Evolutionary conservation across 495 filamentous ascomycete genomes (phyloP).

Genomic region (Annulohypoxylon maeteangense): DNA sequence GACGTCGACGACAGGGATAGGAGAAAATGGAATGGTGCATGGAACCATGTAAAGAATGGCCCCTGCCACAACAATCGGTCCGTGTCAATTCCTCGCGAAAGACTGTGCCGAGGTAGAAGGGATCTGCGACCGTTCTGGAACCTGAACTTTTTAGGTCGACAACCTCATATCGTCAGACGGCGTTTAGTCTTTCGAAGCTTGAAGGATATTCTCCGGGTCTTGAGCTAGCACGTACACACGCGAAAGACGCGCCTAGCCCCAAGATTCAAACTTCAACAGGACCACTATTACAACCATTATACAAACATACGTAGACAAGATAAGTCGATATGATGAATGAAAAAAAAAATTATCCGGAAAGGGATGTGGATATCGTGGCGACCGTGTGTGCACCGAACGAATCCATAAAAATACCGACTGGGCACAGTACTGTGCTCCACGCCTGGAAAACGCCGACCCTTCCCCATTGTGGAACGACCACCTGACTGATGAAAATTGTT

Average conservation of each 20-base stretch:
- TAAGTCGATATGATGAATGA: conserved; percentile 10
- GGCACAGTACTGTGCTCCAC: conserved; percentile 22
- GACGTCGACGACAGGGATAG: conserved; percentile 36
- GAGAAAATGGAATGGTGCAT: conserved; percentile 42
- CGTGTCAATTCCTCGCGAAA: conserved; percentile 23
- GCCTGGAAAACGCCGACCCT: conserved; percentile 30
- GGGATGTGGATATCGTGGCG: conserved; percentile 27
- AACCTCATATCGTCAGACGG: conserved; percentile 17
- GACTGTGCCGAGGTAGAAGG: conserved; percentile 36
- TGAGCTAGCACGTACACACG: conserved; percentile 18
- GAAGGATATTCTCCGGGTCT: conserved; percentile 24
- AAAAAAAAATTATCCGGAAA: conserved; percentile 14
- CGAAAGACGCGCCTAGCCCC: conserved; percentile 29
- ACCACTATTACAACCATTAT: conserved; percentile 11
- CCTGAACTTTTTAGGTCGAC: conserved; percentile 32
- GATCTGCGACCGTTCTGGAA: conserved; percentile 42
- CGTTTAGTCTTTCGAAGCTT: conserved; percentile 9
- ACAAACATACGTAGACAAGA: not conserved
- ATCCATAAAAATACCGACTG: conserved; percentile 33
- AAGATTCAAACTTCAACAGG: conserved; percentile 22
- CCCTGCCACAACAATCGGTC: conserved; percentile 27
- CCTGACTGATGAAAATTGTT: conserved; percentile 38
- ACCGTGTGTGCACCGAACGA: conserved; percentile 8
- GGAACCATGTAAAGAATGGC: conserved; percentile 39
- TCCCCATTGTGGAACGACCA: conserved; percentile 40